A percentile compares a stretch with the other conserved stretches of the same genome.
These are phyloP conservation scores for Podospora didyma DNA, from an alignment of 495 filamentous ascomycete genomes.

Conservation along the genomic window DNA sequence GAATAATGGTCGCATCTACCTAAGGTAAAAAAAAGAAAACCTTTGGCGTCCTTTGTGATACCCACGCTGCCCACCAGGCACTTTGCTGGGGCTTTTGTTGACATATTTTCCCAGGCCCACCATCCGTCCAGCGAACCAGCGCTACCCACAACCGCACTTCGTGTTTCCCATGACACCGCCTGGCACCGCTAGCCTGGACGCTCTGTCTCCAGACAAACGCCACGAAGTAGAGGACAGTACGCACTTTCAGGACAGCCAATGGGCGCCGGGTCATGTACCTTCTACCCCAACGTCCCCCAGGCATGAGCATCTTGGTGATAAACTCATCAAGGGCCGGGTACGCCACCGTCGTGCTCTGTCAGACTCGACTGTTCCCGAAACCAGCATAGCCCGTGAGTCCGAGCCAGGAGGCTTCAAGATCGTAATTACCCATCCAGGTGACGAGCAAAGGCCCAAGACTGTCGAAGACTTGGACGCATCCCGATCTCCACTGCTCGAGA, in stretches of 20 bases:
- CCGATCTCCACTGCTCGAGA: conserved; percentile 59
- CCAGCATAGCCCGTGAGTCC: conserved; percentile 46
- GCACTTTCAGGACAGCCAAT: conserved; percentile 30
- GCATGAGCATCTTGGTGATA: conserved; percentile 24
- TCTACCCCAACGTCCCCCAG: conserved; percentile 24
- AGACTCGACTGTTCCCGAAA: conserved; percentile 44
- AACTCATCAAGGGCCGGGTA: conserved; percentile 28
- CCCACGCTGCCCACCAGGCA: background rate
- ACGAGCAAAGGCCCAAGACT: conserved; percentile 57
- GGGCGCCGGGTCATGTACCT: conserved; percentile 37
- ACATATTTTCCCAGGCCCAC: conserved; percentile 48
- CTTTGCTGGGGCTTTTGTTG: background rate
- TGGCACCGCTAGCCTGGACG: conserved; percentile 51
- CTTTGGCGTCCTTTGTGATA: background rate
- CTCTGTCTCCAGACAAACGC: conserved; percentile 33
- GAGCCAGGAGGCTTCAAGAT: conserved; percentile 72
- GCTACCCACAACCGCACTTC: conserved; percentile 56
- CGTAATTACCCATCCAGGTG: conserved; percentile 73
- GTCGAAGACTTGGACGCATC: conserved; percentile 49
- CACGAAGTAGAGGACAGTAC: conserved; percentile 31
- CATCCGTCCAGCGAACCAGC: conserved; percentile 53
- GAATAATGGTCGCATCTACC: conserved; percentile 87
- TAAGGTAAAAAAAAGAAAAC: conserved; percentile 90
- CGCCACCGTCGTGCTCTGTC: conserved; percentile 47
- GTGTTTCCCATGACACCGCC: conserved; percentile 56